Conservation (phyloP, 2,329 filamentous ascomycete genomes). For the Aspergillus persii region DNA sequence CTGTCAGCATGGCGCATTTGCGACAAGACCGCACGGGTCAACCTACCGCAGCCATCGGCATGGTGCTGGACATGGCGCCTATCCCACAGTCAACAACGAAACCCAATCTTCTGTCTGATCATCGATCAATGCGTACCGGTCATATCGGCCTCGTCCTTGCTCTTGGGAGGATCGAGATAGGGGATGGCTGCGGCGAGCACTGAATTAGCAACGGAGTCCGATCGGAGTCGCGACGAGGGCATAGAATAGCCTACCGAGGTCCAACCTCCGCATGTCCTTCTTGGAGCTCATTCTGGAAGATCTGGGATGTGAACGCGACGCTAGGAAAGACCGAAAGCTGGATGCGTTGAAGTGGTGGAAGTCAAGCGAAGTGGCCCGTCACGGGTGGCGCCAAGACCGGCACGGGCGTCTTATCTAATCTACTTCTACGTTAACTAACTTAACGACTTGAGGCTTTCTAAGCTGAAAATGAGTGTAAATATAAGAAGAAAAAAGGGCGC, state of each 20-base stretch:
- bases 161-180: constrained; percentile 72
- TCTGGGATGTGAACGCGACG: constrained; percentile 1
- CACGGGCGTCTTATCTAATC: neutral
- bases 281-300: constrained; percentile 59
- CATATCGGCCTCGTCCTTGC: constrained; percentile 66
- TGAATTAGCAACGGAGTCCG: neutral
- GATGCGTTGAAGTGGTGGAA: neutral
- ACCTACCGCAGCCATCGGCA: constrained; percentile 85
- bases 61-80: constrained; percentile 69
- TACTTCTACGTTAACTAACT: too few species aligned
- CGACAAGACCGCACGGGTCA: neutral
- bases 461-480: too few species aligned
- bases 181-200: constrained; percentile 69
- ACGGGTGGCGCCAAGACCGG: constrained; percentile 19
- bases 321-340: neutral
- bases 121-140: constrained; percentile 52
- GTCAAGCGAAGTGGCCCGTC: constrained; percentile 7
- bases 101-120: neutral
- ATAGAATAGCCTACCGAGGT: constrained; percentile 60
- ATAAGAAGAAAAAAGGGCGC: too few species aligned
- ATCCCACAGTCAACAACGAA: constrained; percentile 13
- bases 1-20: constrained; percentile 17
- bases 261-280: constrained; percentile 73
- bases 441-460: too few species aligned
- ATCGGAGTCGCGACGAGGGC: neutral